Conservation (phyloP, 2,329 filamentous ascomycete genomes). For the Penicillium sp. region DNA sequence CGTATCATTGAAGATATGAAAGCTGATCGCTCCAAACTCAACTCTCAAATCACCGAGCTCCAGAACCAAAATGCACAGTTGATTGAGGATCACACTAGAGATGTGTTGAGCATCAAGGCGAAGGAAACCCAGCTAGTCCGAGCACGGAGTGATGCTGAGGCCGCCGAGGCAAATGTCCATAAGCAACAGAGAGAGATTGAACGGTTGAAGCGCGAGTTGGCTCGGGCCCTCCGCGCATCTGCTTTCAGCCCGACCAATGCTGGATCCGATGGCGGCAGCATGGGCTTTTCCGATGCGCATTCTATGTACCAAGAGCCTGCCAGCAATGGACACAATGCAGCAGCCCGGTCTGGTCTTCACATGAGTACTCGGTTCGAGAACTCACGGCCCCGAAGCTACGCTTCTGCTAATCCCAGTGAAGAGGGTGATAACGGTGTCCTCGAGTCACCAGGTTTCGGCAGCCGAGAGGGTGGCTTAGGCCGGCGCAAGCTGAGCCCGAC, state of each 20-base stretch:
- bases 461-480: conserved; percentile 30
- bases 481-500: conserved; percentile 45
- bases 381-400: conserved; percentile 39
- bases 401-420: conserved; percentile 56
- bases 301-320: conserved; percentile 39
- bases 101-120: conserved; percentile 93
- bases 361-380: conserved; percentile 40
- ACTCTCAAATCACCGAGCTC: conserved; percentile 84
- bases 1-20: conserved; percentile 74
- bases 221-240: conserved; percentile 44
- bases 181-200: conserved; percentile 84
- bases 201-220: conserved; percentile 78
- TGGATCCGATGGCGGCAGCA: conserved; percentile 50
- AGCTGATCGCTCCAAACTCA: conserved; percentile 72
- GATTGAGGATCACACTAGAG: conserved; percentile 94
- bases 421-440: conserved; percentile 65
- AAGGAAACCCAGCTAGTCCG: conserved; percentile 97
- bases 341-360: conserved; percentile 33
- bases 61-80: conserved; percentile 95
- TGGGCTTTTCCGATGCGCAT: conserved; percentile 47
- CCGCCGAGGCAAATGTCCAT: conserved; percentile 79
- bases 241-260: conserved; percentile 36
- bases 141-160: conserved; percentile 81
- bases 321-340: conserved; percentile 25
- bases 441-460: conserved; percentile 33